A percentile compares a stretch with the other conserved stretches of the same genome.
These are phyloP conservation scores for Populus davidiana DNA, from an alignment of 345 rosid species.

Conservation along the genomic window DNA sequence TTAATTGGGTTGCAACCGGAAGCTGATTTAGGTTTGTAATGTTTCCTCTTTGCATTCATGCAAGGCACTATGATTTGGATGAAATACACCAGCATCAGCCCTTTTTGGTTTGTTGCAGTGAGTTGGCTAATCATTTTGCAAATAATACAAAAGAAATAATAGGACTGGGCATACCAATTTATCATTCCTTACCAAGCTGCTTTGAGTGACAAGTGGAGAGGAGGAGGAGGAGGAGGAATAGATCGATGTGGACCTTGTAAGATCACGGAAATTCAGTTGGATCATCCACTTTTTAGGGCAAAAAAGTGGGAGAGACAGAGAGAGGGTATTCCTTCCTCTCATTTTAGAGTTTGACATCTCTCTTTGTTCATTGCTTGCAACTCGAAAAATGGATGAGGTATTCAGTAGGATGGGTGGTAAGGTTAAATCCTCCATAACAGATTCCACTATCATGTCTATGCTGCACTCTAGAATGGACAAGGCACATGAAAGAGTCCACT, in stretches of 20 bases:
- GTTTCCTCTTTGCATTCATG: background rate
- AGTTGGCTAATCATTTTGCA: background rate
- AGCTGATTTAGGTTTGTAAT: background rate
- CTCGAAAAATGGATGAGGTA: slow-evolving; percentile 42
- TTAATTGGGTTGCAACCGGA: background rate
- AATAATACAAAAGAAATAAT: no score
- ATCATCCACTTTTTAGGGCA: slow-evolving; percentile 26
- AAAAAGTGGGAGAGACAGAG: background rate
- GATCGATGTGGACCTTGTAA: background rate
- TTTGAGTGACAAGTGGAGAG: background rate
- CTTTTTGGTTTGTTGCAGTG: background rate
- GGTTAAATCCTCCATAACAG: slow-evolving; percentile 56
- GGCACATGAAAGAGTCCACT: slow-evolving; percentile 68
- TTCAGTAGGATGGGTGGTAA: slow-evolving; percentile 44
- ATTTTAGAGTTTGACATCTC: background rate
- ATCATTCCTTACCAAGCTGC: background rate
- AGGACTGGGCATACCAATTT: background rate
- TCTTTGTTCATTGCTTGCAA: background rate
- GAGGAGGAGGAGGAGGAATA: no score
- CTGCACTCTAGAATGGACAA: slow-evolving; percentile 71
- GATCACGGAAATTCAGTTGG: slow-evolving; percentile 17
- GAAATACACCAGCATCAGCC: background rate
- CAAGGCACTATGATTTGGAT: background rate
- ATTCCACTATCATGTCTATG: slow-evolving; percentile 83
- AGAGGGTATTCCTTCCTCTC: background rate